Conservation (phyloP, 1,284 basidiomycete genomes). For the Cutaneotrichosporon cavernicola region DNA sequence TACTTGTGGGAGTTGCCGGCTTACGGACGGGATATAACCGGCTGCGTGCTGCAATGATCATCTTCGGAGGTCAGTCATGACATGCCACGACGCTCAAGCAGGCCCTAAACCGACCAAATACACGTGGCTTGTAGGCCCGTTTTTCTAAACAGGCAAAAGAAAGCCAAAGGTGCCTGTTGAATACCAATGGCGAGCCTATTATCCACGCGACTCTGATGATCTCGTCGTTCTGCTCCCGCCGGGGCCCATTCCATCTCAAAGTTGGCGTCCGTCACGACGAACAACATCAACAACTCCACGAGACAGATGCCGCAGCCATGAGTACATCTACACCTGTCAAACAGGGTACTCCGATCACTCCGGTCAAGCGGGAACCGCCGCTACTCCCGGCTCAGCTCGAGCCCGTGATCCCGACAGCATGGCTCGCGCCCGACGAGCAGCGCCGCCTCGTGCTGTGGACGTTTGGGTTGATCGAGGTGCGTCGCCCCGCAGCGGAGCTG, state of each 20-base stretch:
- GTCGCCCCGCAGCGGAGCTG: slow-evolving; percentile 4
- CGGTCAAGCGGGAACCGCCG: slow-evolving; percentile 11
- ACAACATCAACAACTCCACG: slow-evolving; percentile 6
- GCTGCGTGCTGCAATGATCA: neutral
- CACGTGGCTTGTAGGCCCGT: neutral
- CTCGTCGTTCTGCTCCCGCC: neutral
- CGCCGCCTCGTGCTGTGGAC: slow-evolving; percentile 39
- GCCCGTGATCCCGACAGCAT: slow-evolving; percentile 46
- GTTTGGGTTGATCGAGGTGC: slow-evolving; percentile 45
- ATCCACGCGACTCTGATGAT: neutral
- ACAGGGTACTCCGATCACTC: neutral
- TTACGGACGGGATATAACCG: neutral
- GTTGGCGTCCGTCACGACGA: neutral
- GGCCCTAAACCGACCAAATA: neutral
- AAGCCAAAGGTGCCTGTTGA: neutral
- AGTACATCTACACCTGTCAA: neutral
- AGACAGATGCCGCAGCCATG: slow-evolving; percentile 11
- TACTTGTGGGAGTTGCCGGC: neutral
- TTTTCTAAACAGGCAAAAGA: neutral
- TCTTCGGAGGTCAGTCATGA: neutral
- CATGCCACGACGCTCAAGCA: neutral
- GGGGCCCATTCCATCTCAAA: slow-evolving; percentile 9
- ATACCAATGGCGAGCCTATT: neutral
- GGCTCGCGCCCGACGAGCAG: slow-evolving; percentile 46
- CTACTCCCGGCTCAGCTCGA: slow-evolving; percentile 26